These are phyloP conservation scores for Camillea tinctor DNA, from an alignment of 2,329 filamentous ascomycete species.

Conservation along the genomic window DNA sequence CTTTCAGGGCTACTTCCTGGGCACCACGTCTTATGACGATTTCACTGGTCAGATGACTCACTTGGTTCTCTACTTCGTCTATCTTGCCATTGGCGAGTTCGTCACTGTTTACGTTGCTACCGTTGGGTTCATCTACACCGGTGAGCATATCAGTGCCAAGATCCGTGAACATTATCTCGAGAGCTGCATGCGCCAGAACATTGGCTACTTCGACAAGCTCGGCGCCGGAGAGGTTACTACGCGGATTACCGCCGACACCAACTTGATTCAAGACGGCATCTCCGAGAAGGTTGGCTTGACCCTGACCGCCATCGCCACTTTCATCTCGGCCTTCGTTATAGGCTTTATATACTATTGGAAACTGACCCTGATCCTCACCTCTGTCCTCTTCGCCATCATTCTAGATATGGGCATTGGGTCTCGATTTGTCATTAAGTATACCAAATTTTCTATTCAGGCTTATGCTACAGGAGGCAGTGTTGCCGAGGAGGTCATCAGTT, in stretches of 20 bases:
- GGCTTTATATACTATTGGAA: conserved; percentile 93
- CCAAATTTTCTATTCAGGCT: conserved; percentile 72
- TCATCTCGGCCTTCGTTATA: conserved; percentile 85
- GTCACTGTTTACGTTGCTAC: conserved; percentile 75
- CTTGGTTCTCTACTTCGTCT: conserved; percentile 80
- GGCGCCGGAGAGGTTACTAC: conserved; percentile 93
- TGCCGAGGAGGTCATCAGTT: conserved; percentile 92
- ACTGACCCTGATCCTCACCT: conserved; percentile 81
- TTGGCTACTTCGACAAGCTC: conserved; percentile 89
- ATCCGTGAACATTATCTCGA: conserved; percentile 81
- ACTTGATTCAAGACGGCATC: conserved; percentile 89
- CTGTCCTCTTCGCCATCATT: conserved; percentile 78
- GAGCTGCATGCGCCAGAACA: conserved; percentile 83
- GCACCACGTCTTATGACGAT: conserved; percentile 43
- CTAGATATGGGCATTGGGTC: conserved; percentile 73
- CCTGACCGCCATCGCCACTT: conserved; percentile 73
- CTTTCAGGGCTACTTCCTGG: conserved; percentile 64
- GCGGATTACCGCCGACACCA: conserved; percentile 90
- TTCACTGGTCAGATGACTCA: conserved; percentile 61
- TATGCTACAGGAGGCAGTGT: conserved; percentile 85
- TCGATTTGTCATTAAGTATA: conserved; percentile 75
- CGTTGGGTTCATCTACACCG: conserved; percentile 85
- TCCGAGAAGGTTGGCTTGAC: conserved; percentile 85
- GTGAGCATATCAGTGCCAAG: conserved; percentile 75
- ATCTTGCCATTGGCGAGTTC: conserved; percentile 80